Evolutionary conservation across 768 basidiomycete genomes (phyloP), one percentile per base, ranked within the genome.

Genomic region (Lepiota brunneoincarnata): DNA sequence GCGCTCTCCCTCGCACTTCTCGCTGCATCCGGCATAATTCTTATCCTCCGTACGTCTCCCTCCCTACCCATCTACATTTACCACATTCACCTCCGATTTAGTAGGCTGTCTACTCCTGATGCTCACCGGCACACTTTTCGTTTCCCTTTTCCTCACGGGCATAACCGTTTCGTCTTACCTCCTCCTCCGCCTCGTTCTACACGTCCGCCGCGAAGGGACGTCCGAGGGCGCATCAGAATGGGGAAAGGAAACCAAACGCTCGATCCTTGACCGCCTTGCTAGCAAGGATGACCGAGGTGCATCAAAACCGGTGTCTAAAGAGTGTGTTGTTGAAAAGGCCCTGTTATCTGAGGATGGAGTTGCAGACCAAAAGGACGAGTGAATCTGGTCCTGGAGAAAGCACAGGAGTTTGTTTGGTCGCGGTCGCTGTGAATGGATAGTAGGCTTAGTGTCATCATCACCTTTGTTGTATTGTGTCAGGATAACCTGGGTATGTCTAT

Each of bases 111-210:
- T 54, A 7, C 12, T 28, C 6, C 10, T 45, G 14, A 37, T 54
- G 3, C 37, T 54, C 11, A 7, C 46, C 36, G 52, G 52, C 17
- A 39, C 28, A 5, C 43, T 54, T n/a, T 26, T 54, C 20, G 36
- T n/a, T 6, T 54, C 52, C 6, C n/a, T 54, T 36, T 54, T 54
- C n/a, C 37, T 54, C 14, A 54, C 52, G 28, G 52, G 52, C 17
- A 38, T 45, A 15, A 24, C 24, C 17, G 44, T 54, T 37, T 37
- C 52, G 4, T 54, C 52, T 2, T 54, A 54, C 21, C 7, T 38
- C 4, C 52, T 54, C 36, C 20, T 54, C 35, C 52, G 52, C 6
- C 44, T 54, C 36, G 52, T 44, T 12, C 44, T 46, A 1, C 43
- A 46, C 37, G 44, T 54, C 17, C 52, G 46, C 18, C 52, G 44